A percentile compares a stretch with the other conserved stretches of the same genome.
Evolutionary conservation across 371 early-diverging fungal genomes (phyloP).

Genomic region (Batkoa obscura): DNA sequence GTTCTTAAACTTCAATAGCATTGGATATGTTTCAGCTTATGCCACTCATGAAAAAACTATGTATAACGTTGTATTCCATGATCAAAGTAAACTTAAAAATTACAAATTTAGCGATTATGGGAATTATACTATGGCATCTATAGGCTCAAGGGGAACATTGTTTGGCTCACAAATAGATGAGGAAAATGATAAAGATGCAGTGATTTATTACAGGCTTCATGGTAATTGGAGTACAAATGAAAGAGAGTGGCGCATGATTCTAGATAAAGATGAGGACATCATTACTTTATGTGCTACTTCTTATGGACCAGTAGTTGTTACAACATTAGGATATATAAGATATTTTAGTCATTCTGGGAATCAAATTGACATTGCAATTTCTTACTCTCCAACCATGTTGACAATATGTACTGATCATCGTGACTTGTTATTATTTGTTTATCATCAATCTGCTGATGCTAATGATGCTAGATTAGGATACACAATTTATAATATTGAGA

Average conservation of each 20-base stretch:
- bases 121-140: not conserved
- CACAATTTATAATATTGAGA: not conserved
- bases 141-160: not conserved
- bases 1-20: constrained; percentile 1
- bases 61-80: not conserved
- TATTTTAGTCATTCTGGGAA: not conserved
- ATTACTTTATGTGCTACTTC: not conserved
- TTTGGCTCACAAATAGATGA: not conserved
- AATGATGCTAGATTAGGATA: not conserved
- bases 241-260: not conserved
- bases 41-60: not conserved
- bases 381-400: not conserved
- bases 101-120: not conserved
- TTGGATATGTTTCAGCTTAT: not conserved
- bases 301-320: not conserved
- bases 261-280: not conserved
- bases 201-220: not conserved
- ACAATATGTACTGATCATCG: not conserved
- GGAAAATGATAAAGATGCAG: not conserved
- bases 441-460: not conserved
- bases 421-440: not conserved
- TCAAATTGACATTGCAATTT: not conserved
- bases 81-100: not conserved
- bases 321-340: not conserved
- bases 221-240: not conserved